These are phyloP conservation scores for Pharnaceum exiguum DNA, from an alignment of 148 eudicot genomes.

Conservation along the genomic window DNA sequence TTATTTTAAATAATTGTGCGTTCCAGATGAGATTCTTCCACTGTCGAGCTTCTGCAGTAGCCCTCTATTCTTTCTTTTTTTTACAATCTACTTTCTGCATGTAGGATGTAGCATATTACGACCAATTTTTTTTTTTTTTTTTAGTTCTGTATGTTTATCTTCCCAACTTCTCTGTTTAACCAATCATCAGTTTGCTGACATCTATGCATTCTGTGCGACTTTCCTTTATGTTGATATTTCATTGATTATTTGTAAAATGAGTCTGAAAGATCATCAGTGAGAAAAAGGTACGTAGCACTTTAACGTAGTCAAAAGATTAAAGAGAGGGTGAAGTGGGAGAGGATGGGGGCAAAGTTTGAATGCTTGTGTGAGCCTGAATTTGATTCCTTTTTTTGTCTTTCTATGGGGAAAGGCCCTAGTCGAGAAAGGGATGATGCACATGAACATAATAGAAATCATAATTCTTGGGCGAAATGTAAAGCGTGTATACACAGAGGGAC, in stretches of 20 bases:
- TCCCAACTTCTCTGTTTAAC: conserved; percentile 1
- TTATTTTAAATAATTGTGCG: neutral
- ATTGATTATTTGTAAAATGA: neutral
- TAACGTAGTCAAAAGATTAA: conserved; percentile 11
- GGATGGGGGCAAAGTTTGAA: neutral
- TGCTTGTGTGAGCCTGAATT: conserved; percentile 13
- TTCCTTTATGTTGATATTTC: neutral
- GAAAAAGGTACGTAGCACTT: conserved; percentile 2
- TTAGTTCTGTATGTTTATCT: neutral
- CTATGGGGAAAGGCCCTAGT: neutral
- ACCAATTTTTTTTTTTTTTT: too few species aligned
- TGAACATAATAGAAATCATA: neutral
- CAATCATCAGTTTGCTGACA: conserved; percentile 13
- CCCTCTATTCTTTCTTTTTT: neutral
- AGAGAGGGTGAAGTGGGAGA: neutral
- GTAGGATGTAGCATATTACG: too few species aligned
- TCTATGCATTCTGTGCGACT: neutral
- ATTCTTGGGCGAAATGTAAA: neutral
- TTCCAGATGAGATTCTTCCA: conserved; percentile 2
- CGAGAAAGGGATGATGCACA: neutral
- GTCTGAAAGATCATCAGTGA: neutral
- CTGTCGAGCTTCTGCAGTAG: conserved; percentile 6
- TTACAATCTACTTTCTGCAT: neutral
- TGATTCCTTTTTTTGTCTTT: conserved; percentile 2
- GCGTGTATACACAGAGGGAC: neutral